These are phyloP conservation scores for Ochetophila trinervis DNA, from an alignment of 306 rosid genomes.

Conservation along the genomic window DNA sequence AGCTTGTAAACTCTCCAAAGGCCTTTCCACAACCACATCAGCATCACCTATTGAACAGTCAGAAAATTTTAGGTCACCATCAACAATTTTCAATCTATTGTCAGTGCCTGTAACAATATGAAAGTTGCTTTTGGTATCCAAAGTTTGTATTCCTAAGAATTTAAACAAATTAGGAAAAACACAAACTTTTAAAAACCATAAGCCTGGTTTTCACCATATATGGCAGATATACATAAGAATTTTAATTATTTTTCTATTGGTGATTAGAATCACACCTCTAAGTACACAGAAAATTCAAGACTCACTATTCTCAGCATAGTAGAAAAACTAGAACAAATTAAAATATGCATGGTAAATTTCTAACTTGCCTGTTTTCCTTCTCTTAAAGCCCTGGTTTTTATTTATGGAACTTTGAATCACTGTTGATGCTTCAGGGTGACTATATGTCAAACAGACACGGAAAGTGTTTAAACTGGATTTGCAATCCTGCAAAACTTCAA, in stretches of 20 bases:
- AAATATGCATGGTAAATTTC: not conserved
- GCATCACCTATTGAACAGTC: constrained; percentile 32
- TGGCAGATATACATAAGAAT: not conserved
- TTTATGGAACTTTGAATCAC: constrained; percentile 30
- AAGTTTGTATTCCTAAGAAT: not conserved
- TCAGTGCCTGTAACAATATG: constrained; percentile 23
- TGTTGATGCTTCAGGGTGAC: constrained; percentile 34
- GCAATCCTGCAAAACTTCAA: constrained; percentile 60
- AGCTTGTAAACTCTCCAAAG: constrained; percentile 34
- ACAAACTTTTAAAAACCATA: too few species aligned
- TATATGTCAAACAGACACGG: constrained; percentile 64
- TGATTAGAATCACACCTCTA: not conserved
- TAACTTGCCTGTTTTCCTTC: constrained; percentile 65
- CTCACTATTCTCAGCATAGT: not conserved
- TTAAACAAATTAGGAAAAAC: not conserved
- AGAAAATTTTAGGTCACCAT: constrained; percentile 28
- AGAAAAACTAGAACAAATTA: not conserved
- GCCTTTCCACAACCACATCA: constrained; percentile 30
- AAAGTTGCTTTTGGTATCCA: not conserved
- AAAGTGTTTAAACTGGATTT: constrained; percentile 49
- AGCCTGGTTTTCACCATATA: too few species aligned
- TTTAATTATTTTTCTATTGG: not conserved
- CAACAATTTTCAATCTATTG: constrained; percentile 18
- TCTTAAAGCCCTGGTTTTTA: constrained; percentile 43
- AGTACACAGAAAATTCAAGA: not conserved